Evolutionary conservation across 331 rosid genomes (phyloP).

Genomic region (Prunus yedoensis): DNA sequence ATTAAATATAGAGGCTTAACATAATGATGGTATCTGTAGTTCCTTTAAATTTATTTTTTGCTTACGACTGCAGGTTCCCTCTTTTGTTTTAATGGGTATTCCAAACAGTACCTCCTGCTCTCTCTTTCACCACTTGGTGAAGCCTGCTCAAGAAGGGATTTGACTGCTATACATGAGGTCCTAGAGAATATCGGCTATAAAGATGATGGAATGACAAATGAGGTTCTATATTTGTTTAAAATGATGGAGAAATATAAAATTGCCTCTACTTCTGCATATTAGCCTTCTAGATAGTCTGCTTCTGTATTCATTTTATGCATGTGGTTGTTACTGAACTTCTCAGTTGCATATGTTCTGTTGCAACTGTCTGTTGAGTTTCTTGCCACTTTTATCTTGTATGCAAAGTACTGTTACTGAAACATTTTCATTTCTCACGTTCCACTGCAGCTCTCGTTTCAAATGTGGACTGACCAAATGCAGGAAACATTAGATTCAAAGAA

Average conservation of each 20-base stretch:
- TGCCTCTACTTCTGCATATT: neutral
- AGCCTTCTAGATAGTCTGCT: neutral
- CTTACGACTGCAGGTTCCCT: slow-evolving; percentile 48
- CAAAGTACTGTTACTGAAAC: slow-evolving; percentile 24
- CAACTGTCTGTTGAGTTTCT: slow-evolving; percentile 2
- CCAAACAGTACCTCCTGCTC: slow-evolving; percentile 52
- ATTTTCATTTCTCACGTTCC: neutral
- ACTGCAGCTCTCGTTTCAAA: slow-evolving; percentile 75
- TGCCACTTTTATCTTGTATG: neutral
- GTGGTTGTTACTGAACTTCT: neutral
- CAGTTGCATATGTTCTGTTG: neutral
- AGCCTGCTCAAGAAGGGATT: slow-evolving; percentile 82
- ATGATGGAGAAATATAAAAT: neutral
- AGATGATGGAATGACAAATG: slow-evolving; percentile 77
- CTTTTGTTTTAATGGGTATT: slow-evolving; percentile 73
- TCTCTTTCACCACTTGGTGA: slow-evolving; percentile 80
- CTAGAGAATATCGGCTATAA: slow-evolving; percentile 66
- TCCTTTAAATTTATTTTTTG: neutral
- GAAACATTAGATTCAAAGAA: slow-evolving; percentile 72
- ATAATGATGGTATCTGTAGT: neutral
- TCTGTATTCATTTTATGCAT: neutral
- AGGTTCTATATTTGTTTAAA: slow-evolving; percentile 44
- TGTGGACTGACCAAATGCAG: slow-evolving; percentile 91
- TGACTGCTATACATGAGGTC: slow-evolving; percentile 79
- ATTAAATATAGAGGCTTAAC: neutral